A percentile compares a stretch with the other conserved stretches of the same genome.
Evolutionary conservation across 2,329 filamentous ascomycete species (phyloP).

Genomic region (Talaromyces sp.): DNA sequence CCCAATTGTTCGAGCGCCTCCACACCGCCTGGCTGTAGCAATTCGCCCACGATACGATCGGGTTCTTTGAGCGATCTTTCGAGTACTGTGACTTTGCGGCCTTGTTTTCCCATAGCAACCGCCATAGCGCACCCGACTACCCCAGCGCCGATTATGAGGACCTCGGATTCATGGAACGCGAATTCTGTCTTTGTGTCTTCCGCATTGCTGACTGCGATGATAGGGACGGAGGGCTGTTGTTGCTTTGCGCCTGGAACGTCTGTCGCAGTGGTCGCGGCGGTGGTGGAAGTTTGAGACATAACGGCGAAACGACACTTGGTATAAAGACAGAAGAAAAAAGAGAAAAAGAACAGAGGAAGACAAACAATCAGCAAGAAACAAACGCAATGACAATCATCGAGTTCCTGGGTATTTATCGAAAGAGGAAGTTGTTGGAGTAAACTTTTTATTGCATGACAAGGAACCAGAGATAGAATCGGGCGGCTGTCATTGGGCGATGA

Average conservation of each 20-base stretch:
- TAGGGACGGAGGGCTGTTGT: slow-evolving; percentile 6
- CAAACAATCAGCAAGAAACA: not conserved
- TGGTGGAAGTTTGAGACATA: slow-evolving; percentile 9
- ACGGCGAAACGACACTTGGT: not conserved
- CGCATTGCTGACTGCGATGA: slow-evolving; percentile 5
- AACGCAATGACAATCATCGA: too few relatives aligned
- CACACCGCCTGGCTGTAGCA: slow-evolving; percentile 89
- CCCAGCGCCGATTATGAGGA: slow-evolving; percentile 88
- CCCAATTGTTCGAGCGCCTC: slow-evolving; percentile 75
- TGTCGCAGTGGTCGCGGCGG: slow-evolving; percentile 22
- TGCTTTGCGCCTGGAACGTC: not conserved
- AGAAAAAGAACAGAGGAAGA: not conserved
- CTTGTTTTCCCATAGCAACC: slow-evolving; percentile 78
- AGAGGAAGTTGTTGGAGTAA: not conserved
- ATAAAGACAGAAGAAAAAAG: not conserved
- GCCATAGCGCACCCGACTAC: slow-evolving; percentile 84
- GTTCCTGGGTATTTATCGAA: not conserved
- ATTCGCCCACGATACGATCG: slow-evolving; percentile 90
- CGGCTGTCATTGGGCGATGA: slow-evolving; percentile 1
- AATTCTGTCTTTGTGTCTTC: not conserved
- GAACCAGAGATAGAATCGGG: not conserved
- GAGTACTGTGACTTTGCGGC: slow-evolving; percentile 81
- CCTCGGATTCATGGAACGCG: slow-evolving; percentile 57
- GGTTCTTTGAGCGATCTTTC: slow-evolving; percentile 88
- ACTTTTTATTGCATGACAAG: not conserved